Evolutionary conservation across 768 basidiomycete species (phyloP), one percentile per base, ranked within the genome.

Genomic region (Lanmaoa pseudosensibilis): DNA sequence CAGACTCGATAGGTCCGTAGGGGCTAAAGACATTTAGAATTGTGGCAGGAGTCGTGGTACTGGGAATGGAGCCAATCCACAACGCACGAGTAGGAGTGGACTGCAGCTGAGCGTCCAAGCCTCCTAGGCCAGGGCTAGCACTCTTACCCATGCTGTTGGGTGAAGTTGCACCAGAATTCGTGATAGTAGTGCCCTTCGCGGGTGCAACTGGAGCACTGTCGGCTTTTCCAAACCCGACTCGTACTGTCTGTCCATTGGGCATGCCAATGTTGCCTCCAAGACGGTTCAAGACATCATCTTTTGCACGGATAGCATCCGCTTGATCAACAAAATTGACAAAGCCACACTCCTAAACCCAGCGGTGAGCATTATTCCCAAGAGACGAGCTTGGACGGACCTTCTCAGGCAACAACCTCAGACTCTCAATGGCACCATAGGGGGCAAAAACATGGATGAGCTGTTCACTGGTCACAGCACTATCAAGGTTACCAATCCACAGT

Each of bases 311-410:
- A n/a, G 96, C 96, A 72, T 98, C 96, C 1, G 85, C 81, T 69
- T 92, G 90, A 61, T 97, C 94, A 44, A 97, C 92, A 70, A 97
- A 99, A 70, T 99, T 99, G 69, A 99, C 96, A 70, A 99, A 99
- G 10, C 96, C 97, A 69, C 97, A 99, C 72, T 97, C 94, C 95
- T 98, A 57, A 37, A 55, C 49, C 33, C 8, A 46, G 44, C 16
- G n/a, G 34, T 72, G n/a, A 72, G 69, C 4, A 19, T 32, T 46
- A 41, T 54, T 58, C 7, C 46, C 45, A 41, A 61, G 32, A 9
- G 8, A 30, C 4, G 13, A 13, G 12, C 30, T 27, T 13, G 19
- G 39, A 53, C 72, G 1, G 45, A 95, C 95, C 88, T 99, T 99
- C 76, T 99, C 97, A 7, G 96, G 96, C 53, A 99, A 79, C 66